Conservation (phyloP, 306 rosid genomes). For the Pyrus pyrifolia region DNA sequence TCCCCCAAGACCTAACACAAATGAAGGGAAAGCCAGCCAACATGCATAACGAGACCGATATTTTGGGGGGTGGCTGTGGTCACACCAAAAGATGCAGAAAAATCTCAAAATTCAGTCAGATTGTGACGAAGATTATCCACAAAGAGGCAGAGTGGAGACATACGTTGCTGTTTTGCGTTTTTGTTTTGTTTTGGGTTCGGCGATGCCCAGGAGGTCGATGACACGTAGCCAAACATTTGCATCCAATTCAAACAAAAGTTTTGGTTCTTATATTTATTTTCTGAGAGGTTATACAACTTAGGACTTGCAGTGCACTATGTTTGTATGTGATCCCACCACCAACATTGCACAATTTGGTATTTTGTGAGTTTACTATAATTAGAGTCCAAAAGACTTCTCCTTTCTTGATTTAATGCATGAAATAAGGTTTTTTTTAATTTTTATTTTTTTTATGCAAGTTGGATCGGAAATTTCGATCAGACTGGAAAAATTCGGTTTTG, state of each 20-base stretch:
- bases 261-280: background rate
- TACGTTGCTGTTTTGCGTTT: background rate
- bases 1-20: too few relatives aligned
- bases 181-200: background rate
- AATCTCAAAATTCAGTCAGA: background rate
- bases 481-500: too few relatives aligned
- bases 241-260: too few relatives aligned
- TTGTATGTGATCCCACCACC: background rate
- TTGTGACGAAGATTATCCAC: constrained; percentile 2
- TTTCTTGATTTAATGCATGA: background rate
- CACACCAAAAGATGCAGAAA: constrained; percentile 16
- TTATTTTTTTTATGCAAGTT: too few relatives aligned
- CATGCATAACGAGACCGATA: background rate
- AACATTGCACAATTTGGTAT: background rate
- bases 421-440: background rate
- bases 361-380: background rate
- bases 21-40: too few relatives aligned
- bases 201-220: background rate
- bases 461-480: too few relatives aligned
- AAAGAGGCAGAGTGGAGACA: background rate
- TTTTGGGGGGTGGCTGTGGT: constrained; percentile 25
- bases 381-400: background rate
- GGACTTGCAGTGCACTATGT: background rate
- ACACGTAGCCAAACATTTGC: background rate
- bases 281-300: background rate